Evolutionary conservation across 1,284 basidiomycete species (phyloP).

Genomic region (Ceratobasidium sp.): DNA sequence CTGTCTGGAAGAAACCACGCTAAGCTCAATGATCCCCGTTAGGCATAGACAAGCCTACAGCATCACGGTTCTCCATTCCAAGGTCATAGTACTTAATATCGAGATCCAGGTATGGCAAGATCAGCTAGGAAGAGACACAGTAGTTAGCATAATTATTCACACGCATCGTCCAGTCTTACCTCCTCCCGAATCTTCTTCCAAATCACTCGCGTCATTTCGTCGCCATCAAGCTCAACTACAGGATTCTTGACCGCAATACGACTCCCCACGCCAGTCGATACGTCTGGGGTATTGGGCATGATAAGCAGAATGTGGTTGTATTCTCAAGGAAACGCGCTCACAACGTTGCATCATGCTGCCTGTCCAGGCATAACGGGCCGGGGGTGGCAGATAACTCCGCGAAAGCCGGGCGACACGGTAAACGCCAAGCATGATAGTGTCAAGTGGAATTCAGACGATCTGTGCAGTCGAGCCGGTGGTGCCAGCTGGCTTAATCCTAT

Average conservation of each 20-base stretch:
- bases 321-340: slow-evolving; percentile 14
- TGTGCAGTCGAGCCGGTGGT: slow-evolving; percentile 1
- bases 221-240: slow-evolving; percentile 95
- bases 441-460: neutral
- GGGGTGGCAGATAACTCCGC: slow-evolving; percentile 5
- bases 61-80: slow-evolving; percentile 90
- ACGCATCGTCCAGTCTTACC: slow-evolving; percentile 59
- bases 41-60: slow-evolving; percentile 61
- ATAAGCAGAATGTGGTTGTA: slow-evolving; percentile 1
- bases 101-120: slow-evolving; percentile 92
- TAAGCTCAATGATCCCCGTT: neutral
- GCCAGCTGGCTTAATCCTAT: slow-evolving; percentile 5
- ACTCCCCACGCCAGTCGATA: slow-evolving; percentile 16
- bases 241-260: slow-evolving; percentile 87
- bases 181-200: slow-evolving; percentile 99
- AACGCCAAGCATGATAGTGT: slow-evolving; percentile 22
- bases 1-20: slow-evolving; percentile 68
- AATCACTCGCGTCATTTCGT: slow-evolving; percentile 98
- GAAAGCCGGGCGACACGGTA: slow-evolving; percentile 34
- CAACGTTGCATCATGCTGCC: slow-evolving; percentile 36
- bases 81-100: slow-evolving; percentile 99
- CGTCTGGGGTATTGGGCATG: slow-evolving; percentile 34
- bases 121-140: slow-evolving; percentile 67
- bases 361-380: slow-evolving; percentile 11
- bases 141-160: neutral